Evolutionary conservation across 2,329 filamentous ascomycete species (phyloP).

Genomic region (Cordyceps cicadae): DNA sequence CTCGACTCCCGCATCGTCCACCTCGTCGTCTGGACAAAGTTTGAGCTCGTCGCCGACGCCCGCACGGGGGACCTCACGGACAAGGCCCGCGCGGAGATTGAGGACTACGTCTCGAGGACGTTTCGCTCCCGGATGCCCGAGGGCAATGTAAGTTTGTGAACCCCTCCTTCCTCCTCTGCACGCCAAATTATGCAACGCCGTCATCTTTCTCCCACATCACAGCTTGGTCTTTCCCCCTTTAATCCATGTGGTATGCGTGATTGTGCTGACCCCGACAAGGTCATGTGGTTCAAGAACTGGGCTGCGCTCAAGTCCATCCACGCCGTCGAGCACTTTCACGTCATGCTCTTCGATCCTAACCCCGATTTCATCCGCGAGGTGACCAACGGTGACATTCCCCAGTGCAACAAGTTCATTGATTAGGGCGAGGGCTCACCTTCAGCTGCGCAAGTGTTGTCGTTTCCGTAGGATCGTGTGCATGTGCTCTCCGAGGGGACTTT

Average conservation of each 20-base stretch:
- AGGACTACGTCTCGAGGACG: slow-evolving; percentile 58
- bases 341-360: slow-evolving; percentile 78
- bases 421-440: not conserved
- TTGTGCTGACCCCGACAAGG: slow-evolving; percentile 21
- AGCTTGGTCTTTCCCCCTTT: not conserved
- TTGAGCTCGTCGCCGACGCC: slow-evolving; percentile 62
- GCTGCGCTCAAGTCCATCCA: slow-evolving; percentile 73
- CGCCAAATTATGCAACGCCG: not conserved
- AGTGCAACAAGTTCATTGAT: slow-evolving; percentile 37
- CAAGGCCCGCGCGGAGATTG: slow-evolving; percentile 54
- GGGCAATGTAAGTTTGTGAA: slow-evolving; percentile 40
- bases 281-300: slow-evolving; percentile 62
- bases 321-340: slow-evolving; percentile 87
- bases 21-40: slow-evolving; percentile 90
- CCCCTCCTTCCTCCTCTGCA: no score
- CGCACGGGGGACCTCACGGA: slow-evolving; percentile 59
- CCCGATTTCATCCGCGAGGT: slow-evolving; percentile 58
- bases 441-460: not conserved
- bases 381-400: slow-evolving; percentile 65
- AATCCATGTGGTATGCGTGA: not conserved
- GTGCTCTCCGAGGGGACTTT: not conserved
- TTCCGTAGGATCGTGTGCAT: not conserved
- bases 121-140: slow-evolving; percentile 50
- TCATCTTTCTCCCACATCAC: not conserved
- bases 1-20: slow-evolving; percentile 71